Evolutionary conservation across 805 yeast genomes (phyloP).

Genomic region (Suhomyces canberraensis): DNA sequence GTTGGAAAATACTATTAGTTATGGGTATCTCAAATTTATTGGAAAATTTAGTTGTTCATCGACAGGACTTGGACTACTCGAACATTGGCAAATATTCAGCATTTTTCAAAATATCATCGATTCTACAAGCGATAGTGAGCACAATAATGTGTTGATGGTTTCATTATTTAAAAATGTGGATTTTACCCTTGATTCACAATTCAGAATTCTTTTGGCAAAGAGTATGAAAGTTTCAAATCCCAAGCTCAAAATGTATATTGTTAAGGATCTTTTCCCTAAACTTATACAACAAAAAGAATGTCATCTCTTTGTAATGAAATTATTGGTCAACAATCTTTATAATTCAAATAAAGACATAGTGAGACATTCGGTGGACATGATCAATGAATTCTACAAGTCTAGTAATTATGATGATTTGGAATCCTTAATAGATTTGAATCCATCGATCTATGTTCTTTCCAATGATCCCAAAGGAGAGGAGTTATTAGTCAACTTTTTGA

Average conservation of each 20-base stretch:
- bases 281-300: slow-evolving; percentile 35
- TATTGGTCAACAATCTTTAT: slow-evolving; percentile 65
- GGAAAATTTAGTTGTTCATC: slow-evolving; percentile 64
- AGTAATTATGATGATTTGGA: slow-evolving; percentile 41
- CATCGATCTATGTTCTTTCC: slow-evolving; percentile 45
- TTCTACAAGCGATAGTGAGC: slow-evolving; percentile 29
- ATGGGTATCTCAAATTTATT: slow-evolving; percentile 75
- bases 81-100: slow-evolving; percentile 82
- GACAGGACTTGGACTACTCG: slow-evolving; percentile 66
- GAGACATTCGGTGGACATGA: slow-evolving; percentile 15
- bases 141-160: slow-evolving; percentile 50
- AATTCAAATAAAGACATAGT: slow-evolving; percentile 42
- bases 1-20: slow-evolving; percentile 60
- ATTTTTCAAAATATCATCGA: slow-evolving; percentile 70
- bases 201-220: slow-evolving; percentile 63
- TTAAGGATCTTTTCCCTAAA: slow-evolving; percentile 46
- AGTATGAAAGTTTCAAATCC: slow-evolving; percentile 55
- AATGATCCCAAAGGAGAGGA: slow-evolving; percentile 31
- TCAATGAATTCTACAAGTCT: slow-evolving; percentile 18
- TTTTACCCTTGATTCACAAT: slow-evolving; percentile 58
- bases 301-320: slow-evolving; percentile 47
- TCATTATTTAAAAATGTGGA: slow-evolving; percentile 61
- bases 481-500: slow-evolving; percentile 59
- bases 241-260: slow-evolving; percentile 53
- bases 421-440: slow-evolving; percentile 50